These are phyloP conservation scores for Saturnispora gosingensis DNA, from an alignment of 805 yeast species.

Conservation along the genomic window DNA sequence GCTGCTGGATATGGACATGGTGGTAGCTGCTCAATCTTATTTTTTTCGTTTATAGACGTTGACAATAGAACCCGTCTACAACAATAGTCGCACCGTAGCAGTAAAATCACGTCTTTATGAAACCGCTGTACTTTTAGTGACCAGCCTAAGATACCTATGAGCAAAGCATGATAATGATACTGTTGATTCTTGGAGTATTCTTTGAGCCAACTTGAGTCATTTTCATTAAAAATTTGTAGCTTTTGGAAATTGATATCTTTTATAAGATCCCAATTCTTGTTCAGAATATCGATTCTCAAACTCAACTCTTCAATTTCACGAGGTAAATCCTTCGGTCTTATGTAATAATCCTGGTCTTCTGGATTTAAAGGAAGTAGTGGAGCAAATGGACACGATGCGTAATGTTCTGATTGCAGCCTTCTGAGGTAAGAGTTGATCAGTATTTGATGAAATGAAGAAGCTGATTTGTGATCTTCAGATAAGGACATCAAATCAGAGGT, in stretches of 20 bases:
- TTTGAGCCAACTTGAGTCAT: slow-evolving; percentile 2
- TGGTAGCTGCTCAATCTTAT: slow-evolving; percentile 14
- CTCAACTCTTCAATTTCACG: slow-evolving; percentile 17
- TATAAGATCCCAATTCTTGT: slow-evolving; percentile 10
- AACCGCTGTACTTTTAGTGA: slow-evolving; percentile 23
- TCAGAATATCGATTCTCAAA: slow-evolving; percentile 11
- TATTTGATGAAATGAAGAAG: slow-evolving; percentile 13
- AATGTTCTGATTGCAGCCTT: slow-evolving; percentile 23
- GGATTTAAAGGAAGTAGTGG: slow-evolving; percentile 12
- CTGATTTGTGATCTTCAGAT: neutral
- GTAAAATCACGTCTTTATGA: slow-evolving; percentile 18
- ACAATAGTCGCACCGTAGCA: slow-evolving; percentile 28
- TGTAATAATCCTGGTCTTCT: slow-evolving; percentile 19
- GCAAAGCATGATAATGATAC: slow-evolving; percentile 8
- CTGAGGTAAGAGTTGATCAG: slow-evolving; percentile 21
- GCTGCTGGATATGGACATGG: slow-evolving; percentile 25
- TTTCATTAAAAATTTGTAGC: neutral
- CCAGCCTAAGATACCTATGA: slow-evolving; percentile 29
- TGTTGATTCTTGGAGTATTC: slow-evolving; percentile 11
- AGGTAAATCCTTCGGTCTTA: slow-evolving; percentile 21
- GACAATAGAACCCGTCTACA: slow-evolving; percentile 27
- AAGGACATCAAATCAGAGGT: slow-evolving; percentile 14
- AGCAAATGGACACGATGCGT: slow-evolving; percentile 18
- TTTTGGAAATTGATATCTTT: slow-evolving; percentile 9
- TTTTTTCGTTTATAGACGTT: neutral